A percentile compares a stretch with the other conserved stretches of the same genome.
These are phyloP conservation scores for Symbiotaphrina buchneri DNA, from an alignment of 495 filamentous ascomycete genomes.

Conservation along the genomic window DNA sequence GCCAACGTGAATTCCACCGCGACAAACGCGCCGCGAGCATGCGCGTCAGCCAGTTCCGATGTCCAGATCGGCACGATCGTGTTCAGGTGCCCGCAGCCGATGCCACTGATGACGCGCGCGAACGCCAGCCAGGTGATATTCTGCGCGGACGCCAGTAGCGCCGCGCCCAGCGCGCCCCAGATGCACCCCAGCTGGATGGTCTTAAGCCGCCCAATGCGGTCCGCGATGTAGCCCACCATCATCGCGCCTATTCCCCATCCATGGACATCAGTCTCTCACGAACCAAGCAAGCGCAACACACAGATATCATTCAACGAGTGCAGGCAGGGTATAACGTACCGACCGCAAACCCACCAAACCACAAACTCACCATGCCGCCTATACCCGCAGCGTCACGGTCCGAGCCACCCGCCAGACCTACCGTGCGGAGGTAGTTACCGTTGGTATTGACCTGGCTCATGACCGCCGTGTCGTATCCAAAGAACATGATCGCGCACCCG, in stretches of 20 bases:
- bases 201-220: constrained; percentile 5
- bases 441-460: constrained; percentile 19
- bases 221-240: constrained; percentile 5
- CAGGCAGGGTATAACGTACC: constrained; percentile 5
- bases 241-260: too few species aligned
- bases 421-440: constrained; percentile 12
- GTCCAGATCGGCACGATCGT: too few species aligned
- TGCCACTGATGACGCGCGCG: too few species aligned
- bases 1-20: too few species aligned
- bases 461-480: constrained; percentile 16
- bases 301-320: too few species aligned
- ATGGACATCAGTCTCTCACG: too few species aligned
- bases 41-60: too few species aligned
- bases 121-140: too few species aligned
- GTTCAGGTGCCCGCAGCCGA: too few species aligned
- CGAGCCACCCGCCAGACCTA: constrained; percentile 8
- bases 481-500: constrained; percentile 14
- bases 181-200: constrained; percentile 4
- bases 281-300: too few species aligned
- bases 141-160: too few species aligned
- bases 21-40: too few species aligned
- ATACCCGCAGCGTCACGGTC: constrained; percentile 9
- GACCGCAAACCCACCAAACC: constrained; percentile 12
- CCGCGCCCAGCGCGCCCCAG: constrained; percentile 4
- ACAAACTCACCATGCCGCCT: constrained; percentile 11